Base-by-base conservation (phyloP, 2,329 filamentous ascomycete genomes). In the Pseudogymnoascus sp. region DNA sequence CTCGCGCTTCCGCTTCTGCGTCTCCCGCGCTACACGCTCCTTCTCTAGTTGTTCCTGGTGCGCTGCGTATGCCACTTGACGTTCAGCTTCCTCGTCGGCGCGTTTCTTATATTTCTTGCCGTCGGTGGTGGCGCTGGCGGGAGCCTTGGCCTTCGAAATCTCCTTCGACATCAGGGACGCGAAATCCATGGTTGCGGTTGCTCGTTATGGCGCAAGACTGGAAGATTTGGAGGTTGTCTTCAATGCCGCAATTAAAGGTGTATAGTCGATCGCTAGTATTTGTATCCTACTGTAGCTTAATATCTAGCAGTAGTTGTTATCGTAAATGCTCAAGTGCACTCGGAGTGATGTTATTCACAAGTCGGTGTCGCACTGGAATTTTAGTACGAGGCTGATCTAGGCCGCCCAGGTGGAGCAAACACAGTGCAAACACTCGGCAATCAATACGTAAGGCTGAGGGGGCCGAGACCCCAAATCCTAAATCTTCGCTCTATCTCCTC, bases 111-210 rank as follows among this genome's bases (percentile, higher is more conserved):
- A 97, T 76, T 96, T 96, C 71, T 88, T 87, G 40, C 76, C 71
- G 14, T 78, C 62, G 56, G 70, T 69, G 5, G 65, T 42, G n/a
- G 72, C 42, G 29, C 71, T 63, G 38, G 68, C 62, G 47, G 72
- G 63, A 64, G 70, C 66, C 75, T 91, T 91, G 69, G 87, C 82
- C 76, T 95, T 96, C 71, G 90, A 86, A 72, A 99, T 95, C 76
- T 96, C 92, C 73, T 91, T 89, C 71, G 90, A 86, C 91, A 99
- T 96, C 59, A 99, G 80, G 37, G 91, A 85, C 65, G 92, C 92
- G 79, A 99, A 99, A 76, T 99, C 93, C 95, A 99, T 99, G 68
- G 66, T 80, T 73, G 66, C 61, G 63, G 61, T 42, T 11, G 29
- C 7, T 31, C 29, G 24, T 50, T 14, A n/a, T 56, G 2, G 29